Conservation (phyloP, 305 asterid genomes). For the Stenogyne calaminthoides region DNA sequence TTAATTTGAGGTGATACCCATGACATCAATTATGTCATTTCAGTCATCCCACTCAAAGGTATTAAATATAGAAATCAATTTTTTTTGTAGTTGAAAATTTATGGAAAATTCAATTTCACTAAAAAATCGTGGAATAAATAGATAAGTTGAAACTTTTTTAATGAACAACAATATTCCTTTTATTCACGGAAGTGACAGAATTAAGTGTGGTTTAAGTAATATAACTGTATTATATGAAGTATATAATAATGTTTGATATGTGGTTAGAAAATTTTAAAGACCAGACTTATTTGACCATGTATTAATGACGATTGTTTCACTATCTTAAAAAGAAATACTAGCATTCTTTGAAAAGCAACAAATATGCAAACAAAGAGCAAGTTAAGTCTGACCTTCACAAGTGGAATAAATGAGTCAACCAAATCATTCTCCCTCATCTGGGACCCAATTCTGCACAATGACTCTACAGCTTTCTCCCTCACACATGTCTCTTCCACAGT, state of each 20-base stretch:
- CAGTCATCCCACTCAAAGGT: background rate
- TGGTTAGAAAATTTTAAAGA: background rate
- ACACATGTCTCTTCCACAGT: conserved; percentile 96
- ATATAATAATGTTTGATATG: background rate
- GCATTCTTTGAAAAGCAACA: background rate
- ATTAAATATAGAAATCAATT: background rate
- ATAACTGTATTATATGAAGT: background rate
- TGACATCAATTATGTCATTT: background rate
- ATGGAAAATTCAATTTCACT: background rate
- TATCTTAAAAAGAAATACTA: background rate
- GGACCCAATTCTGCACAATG: conserved; percentile 84
- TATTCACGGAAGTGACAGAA: background rate
- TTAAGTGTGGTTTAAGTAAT: background rate
- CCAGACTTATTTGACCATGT: background rate
- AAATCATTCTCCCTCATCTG: conserved; percentile 95
- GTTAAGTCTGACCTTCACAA: conserved; percentile 67
- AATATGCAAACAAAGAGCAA: conserved; percentile 5
- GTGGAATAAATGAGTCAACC: conserved; percentile 80
- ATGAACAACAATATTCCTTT: background rate
- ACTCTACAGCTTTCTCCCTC: conserved; percentile 93
- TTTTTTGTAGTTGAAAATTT: background rate
- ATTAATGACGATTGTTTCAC: background rate
- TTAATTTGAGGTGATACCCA: background rate
- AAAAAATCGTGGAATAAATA: background rate
- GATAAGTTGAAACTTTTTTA: background rate